A percentile compares a stretch with the other conserved stretches of the same genome.
phyloP scores from a whole-genome alignment of 176 grass and related monocot genomes.

The Cenchrus purpureus region DNA sequence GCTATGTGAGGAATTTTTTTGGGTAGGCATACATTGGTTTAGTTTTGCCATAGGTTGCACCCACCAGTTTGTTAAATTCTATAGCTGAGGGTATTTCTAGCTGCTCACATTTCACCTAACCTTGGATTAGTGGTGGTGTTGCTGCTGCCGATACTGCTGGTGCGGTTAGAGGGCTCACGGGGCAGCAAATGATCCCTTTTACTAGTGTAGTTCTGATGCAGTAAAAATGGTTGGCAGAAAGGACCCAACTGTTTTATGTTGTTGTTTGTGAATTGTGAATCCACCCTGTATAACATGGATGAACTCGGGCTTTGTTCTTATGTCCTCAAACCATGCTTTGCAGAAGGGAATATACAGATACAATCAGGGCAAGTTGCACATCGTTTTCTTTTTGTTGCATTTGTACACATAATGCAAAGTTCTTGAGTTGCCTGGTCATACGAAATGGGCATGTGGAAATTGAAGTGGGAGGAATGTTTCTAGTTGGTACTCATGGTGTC shows the following conservation, averaged over 20 bases:
- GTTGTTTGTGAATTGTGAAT: not conserved
- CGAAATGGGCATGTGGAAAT: not conserved
- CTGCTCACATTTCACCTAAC: constrained; percentile 1
- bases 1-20: not conserved
- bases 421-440: not conserved
- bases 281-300: not conserved
- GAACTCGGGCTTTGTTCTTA: not conserved
- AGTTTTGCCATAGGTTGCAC: constrained; percentile 21
- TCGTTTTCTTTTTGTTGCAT: not conserved
- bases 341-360: not conserved
- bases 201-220: constrained; percentile 1
- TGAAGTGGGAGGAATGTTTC: no score
- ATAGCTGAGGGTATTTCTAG: not conserved
- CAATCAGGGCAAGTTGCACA: not conserved
- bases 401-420: not conserved
- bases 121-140: not conserved
- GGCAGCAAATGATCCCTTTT: not conserved
- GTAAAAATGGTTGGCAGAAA: constrained; percentile 18
- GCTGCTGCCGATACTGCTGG: not conserved
- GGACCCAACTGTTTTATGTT: not conserved
- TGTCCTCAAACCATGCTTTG: not conserved
- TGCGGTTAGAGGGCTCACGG: constrained; percentile 12
- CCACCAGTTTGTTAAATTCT: not conserved
- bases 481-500: not conserved
- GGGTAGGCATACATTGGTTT: constrained; percentile 24